A percentile compares a stretch with the other conserved stretches of the same genome.
phyloP scores from a whole-genome alignment of 805 yeast genomes.

The Cyberlindnera amylophila region DNA sequence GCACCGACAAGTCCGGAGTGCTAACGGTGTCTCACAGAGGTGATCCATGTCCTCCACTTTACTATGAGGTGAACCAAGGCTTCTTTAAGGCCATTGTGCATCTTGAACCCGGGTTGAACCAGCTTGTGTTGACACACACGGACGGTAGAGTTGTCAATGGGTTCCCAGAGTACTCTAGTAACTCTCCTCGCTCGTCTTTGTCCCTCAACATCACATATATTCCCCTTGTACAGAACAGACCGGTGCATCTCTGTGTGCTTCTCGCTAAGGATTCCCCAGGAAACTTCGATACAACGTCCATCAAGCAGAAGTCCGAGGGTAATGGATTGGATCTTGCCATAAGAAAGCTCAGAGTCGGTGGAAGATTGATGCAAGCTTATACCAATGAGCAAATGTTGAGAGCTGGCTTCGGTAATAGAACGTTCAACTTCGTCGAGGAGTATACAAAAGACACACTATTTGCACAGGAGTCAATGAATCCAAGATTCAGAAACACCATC shows the following conservation, averaged over 20 bases:
- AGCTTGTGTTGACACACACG: slow-evolving; percentile 46
- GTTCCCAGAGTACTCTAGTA: slow-evolving; percentile 19
- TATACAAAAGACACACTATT: slow-evolving; percentile 51
- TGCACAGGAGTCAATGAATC: slow-evolving; percentile 34
- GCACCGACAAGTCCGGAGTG: slow-evolving; percentile 32
- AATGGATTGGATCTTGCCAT: slow-evolving; percentile 69
- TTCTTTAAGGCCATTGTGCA: slow-evolving; percentile 74
- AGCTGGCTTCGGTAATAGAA: slow-evolving; percentile 72
- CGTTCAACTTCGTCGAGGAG: slow-evolving; percentile 73
- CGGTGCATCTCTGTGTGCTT: slow-evolving; percentile 75
- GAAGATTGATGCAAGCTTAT: slow-evolving; percentile 84
- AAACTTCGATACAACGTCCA: slow-evolving; percentile 63
- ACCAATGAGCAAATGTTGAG: slow-evolving; percentile 86
- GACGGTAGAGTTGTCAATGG: slow-evolving; percentile 36
- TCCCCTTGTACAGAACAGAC: slow-evolving; percentile 62
- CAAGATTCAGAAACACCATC: slow-evolving; percentile 50
- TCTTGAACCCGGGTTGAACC: slow-evolving; percentile 66
- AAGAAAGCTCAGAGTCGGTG: slow-evolving; percentile 73
- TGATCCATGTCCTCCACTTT: slow-evolving; percentile 53
- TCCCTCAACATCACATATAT: slow-evolving; percentile 41
- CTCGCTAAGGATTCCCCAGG: slow-evolving; percentile 74
- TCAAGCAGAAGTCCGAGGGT: slow-evolving; percentile 48
- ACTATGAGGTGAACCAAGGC: slow-evolving; percentile 64
- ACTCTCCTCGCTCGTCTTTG: slow-evolving; percentile 7
- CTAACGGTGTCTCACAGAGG: slow-evolving; percentile 41